Conservation (phyloP, 1,139 yeast genomes). For the Pichia sp. region DNA sequence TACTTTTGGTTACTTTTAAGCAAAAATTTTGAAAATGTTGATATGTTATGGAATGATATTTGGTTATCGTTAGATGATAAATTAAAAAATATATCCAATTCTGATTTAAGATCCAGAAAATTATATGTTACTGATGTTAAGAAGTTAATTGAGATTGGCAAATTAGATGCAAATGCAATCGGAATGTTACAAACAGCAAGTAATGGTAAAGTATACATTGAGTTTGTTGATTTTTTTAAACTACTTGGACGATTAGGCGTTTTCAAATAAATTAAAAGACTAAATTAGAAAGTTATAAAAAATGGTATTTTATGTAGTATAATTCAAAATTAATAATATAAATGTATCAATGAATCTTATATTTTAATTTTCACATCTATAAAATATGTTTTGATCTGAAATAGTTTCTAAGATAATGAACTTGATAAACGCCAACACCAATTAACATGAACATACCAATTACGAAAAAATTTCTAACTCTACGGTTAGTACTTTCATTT, state of each 20-base stretch:
- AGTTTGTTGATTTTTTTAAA: conserved; percentile 38
- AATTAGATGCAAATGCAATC: conserved; percentile 30
- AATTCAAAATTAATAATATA: neutral
- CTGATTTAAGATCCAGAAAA: conserved; percentile 9
- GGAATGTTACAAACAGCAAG: conserved; percentile 40
- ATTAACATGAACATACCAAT: conserved; percentile 61
- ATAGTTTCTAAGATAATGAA: conserved; percentile 83
- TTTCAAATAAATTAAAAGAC: conserved; percentile 12
- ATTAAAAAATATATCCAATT: neutral
- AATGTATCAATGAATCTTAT: neutral
- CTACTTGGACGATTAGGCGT: conserved; percentile 41
- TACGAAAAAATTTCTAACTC: conserved; percentile 81
- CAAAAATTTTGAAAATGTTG: conserved; percentile 33
- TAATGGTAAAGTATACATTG: conserved; percentile 30
- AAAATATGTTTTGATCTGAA: conserved; percentile 92
- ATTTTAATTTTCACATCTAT: conserved; percentile 29
- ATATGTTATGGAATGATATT: conserved; percentile 36
- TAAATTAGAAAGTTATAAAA: neutral
- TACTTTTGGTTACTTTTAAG: conserved; percentile 34
- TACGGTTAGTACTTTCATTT: conserved; percentile 83
- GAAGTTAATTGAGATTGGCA: conserved; percentile 29
- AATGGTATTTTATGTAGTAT: neutral
- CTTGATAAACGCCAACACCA: conserved; percentile 86
- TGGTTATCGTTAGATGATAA: conserved; percentile 18
- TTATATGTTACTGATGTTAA: conserved; percentile 34